Percentiles rank a stretch among this genome's conserved stretches.
phyloP scores from a whole-genome alignment of 1,284 basidiomycete genomes.

The Xerocomus minutiporus region DNA sequence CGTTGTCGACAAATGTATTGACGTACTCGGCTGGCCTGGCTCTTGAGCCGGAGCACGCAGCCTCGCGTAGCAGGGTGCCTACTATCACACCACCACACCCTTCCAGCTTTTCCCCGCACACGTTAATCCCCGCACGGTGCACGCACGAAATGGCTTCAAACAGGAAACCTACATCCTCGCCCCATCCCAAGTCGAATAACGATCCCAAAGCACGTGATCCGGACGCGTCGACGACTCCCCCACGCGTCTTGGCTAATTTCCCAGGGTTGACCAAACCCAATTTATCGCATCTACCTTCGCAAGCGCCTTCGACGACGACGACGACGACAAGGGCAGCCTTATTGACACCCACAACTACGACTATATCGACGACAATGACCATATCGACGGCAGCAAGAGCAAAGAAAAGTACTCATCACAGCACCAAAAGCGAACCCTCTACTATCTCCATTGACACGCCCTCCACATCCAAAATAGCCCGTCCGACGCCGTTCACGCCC shows the following conservation, averaged over 20 bases:
- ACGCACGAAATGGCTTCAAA: conserved; percentile 5
- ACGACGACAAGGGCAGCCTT: background rate
- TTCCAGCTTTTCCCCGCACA: background rate
- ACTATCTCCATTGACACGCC: conserved; percentile 14
- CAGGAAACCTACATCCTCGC: background rate
- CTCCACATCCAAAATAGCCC: conserved; percentile 30
- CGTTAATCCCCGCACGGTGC: background rate
- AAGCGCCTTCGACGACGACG: conserved; percentile 2
- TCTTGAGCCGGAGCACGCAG: background rate
- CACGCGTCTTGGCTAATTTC: conserved; percentile 26
- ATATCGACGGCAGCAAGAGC: background rate
- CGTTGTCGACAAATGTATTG: background rate
- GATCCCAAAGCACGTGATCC: conserved; percentile 19
- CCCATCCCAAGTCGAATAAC: background rate
- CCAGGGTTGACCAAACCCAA: conserved; percentile 28
- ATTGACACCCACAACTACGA: background rate
- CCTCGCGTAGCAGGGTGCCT: conserved; percentile 1
- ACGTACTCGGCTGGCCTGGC: conserved; percentile 20
- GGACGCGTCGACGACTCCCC: conserved; percentile 18
- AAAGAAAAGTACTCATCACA: conserved; percentile 2
- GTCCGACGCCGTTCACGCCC: conserved; percentile 48
- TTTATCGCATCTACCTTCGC: background rate
- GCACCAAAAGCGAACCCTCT: conserved; percentile 2
- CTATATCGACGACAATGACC: background rate
- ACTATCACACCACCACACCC: background rate